Percentiles rank a stretch among this genome's conserved stretches.
These are phyloP conservation scores for Gymnopilus dilepis DNA, from an alignment of 768 basidiomycete genomes.

Conservation along the genomic window DNA sequence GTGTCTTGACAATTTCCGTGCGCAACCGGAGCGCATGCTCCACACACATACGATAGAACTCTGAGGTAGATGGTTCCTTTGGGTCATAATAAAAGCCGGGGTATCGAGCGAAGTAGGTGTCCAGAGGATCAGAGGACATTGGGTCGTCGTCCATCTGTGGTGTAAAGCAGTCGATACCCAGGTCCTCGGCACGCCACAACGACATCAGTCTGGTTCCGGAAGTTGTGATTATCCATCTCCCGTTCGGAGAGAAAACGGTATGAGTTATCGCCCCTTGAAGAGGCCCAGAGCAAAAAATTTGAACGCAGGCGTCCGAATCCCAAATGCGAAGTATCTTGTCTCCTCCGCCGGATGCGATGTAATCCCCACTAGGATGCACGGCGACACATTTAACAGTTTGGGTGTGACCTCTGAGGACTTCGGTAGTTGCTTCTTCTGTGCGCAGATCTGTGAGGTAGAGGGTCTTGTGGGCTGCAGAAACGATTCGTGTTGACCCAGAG, in stretches of 20 bases:
- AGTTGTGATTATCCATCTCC: neutral
- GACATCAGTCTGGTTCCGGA: neutral
- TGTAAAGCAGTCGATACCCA: neutral
- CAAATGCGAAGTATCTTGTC: neutral
- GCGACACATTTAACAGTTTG: neutral
- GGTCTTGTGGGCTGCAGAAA: neutral
- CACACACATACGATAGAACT: slow-evolving; percentile 34
- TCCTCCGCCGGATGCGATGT: neutral
- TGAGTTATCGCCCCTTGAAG: neutral
- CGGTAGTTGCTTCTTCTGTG: neutral
- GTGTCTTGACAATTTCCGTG: too few relatives aligned
- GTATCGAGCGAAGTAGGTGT: slow-evolving; percentile 6
- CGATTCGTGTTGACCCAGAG: neutral
- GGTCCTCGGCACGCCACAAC: neutral
- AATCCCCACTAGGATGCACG: neutral
- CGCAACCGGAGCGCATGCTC: too few relatives aligned
- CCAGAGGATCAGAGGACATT: neutral
- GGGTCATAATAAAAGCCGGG: slow-evolving; percentile 27
- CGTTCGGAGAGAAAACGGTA: neutral
- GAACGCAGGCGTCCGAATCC: neutral
- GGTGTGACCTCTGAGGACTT: neutral
- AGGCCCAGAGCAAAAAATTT: neutral
- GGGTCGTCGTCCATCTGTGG: too few relatives aligned
- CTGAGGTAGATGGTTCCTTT: slow-evolving; percentile 22
- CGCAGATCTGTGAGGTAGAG: neutral